Percentiles rank a stretch among this genome's conserved stretches.
phyloP scores from a whole-genome alignment of 306 rosid species.

The Purshia tridentata region DNA sequence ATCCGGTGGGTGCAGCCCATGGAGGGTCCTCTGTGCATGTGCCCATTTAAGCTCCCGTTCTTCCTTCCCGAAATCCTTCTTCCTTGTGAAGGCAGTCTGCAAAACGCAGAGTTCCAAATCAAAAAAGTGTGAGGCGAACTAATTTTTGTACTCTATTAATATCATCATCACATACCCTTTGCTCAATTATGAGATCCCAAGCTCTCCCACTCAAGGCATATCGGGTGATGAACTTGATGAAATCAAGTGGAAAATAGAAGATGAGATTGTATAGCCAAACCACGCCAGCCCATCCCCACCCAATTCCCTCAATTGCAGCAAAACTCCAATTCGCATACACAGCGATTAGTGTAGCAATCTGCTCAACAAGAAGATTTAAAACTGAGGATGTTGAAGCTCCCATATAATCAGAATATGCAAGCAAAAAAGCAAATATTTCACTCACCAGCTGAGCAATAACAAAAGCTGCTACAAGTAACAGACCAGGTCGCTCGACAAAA shows the following conservation, averaged over 20 bases:
- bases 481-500: slow-evolving; percentile 70
- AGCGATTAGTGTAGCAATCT: slow-evolving; percentile 80
- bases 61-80: slow-evolving; percentile 74
- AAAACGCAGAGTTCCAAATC: slow-evolving; percentile 21
- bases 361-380: slow-evolving; percentile 19
- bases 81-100: slow-evolving; percentile 80
- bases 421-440: slow-evolving; percentile 4
- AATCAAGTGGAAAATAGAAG: slow-evolving; percentile 75
- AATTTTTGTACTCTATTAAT: neutral
- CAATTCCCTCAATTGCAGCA: slow-evolving; percentile 73
- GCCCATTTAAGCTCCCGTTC: slow-evolving; percentile 88
- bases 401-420: neutral
- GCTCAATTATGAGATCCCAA: slow-evolving; percentile 85
- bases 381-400: neutral
- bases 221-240: slow-evolving; percentile 62
- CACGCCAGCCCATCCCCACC: slow-evolving; percentile 95
- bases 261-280: slow-evolving; percentile 80
- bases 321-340: slow-evolving; percentile 79
- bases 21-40: slow-evolving; percentile 79
- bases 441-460: slow-evolving; percentile 77
- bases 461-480: slow-evolving; percentile 63
- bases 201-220: slow-evolving; percentile 79
- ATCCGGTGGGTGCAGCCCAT: slow-evolving; percentile 82
- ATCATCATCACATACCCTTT: slow-evolving; percentile 46
- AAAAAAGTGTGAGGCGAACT: neutral